These are phyloP conservation scores for Yarrowia bubula DNA, from an alignment of 805 yeast genomes.

Conservation along the genomic window DNA sequence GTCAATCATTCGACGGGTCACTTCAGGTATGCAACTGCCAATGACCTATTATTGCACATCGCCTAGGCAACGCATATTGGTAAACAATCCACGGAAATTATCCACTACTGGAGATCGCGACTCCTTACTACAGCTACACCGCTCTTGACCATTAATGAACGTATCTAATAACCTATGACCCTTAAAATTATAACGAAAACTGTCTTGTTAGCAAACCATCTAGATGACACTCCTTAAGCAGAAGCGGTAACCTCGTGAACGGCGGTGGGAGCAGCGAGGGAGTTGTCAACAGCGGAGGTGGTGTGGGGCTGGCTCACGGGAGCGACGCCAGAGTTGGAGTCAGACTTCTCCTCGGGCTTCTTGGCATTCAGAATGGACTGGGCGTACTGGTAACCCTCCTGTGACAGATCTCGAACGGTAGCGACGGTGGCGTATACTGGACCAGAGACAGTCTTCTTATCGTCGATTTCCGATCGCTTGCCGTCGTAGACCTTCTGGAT, in stretches of 20 bases:
- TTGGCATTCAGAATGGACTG: constrained; percentile 23
- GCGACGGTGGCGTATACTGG: constrained; percentile 29
- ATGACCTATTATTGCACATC: constrained; percentile 15
- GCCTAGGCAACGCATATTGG: constrained; percentile 15
- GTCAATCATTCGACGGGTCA: constrained; percentile 7
- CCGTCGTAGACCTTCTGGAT: constrained; percentile 29
- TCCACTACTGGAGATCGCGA: not conserved
- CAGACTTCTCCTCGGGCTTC: constrained; percentile 21
- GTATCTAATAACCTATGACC: constrained; percentile 27
- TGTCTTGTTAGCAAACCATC: constrained; percentile 26
- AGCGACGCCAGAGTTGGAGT: constrained; percentile 4
- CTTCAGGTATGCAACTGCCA: constrained; percentile 7
- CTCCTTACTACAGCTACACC: not conserved
- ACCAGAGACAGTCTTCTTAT: constrained; percentile 28
- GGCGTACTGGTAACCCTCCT: constrained; percentile 24
- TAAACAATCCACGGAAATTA: not conserved
- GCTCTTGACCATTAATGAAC: not conserved
- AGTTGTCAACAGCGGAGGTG: constrained; percentile 27
- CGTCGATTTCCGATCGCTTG: constrained; percentile 27
- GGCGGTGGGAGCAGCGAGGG: constrained; percentile 26
- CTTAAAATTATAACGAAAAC: constrained; percentile 19
- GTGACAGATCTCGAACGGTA: constrained; percentile 28
- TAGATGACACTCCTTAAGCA: constrained; percentile 17
- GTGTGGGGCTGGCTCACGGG: constrained; percentile 27
- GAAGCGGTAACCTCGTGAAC: constrained; percentile 26